Conservation (phyloP, 2,329 filamentous ascomycete genomes). For the Metarhizium brunneum region DNA sequence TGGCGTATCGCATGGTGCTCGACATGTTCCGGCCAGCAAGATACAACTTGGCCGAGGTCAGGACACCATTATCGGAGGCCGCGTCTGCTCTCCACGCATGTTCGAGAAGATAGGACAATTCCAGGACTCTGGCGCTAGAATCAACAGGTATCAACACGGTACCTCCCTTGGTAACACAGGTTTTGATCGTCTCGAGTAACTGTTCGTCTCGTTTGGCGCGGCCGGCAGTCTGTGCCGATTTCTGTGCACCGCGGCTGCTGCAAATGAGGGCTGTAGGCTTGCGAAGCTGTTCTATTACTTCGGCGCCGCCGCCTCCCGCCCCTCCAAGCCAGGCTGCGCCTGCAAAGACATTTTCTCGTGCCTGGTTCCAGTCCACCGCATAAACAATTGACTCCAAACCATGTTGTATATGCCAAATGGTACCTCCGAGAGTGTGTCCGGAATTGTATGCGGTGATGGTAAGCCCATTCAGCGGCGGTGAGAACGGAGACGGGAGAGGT, state of each 20-base stretch:
- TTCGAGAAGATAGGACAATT: slow-evolving; percentile 85
- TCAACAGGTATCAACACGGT: slow-evolving; percentile 91
- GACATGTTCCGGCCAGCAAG: slow-evolving; percentile 79
- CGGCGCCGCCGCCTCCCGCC: slow-evolving; percentile 67
- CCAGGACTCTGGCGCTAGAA: slow-evolving; percentile 87
- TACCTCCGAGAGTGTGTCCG: slow-evolving; percentile 89
- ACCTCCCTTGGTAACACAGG: slow-evolving; percentile 71
- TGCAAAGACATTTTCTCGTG: slow-evolving; percentile 87
- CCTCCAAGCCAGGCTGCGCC: slow-evolving; percentile 91
- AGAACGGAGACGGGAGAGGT: slow-evolving; percentile 76
- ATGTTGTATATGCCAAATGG: slow-evolving; percentile 98
- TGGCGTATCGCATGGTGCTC: slow-evolving; percentile 80
- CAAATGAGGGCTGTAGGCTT: slow-evolving; percentile 92
- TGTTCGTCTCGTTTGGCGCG: slow-evolving; percentile 77
- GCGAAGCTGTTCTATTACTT: slow-evolving; percentile 87
- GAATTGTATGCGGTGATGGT: slow-evolving; percentile 96
- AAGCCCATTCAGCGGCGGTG: slow-evolving; percentile 79
- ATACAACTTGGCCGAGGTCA: slow-evolving; percentile 56
- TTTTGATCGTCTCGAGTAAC: slow-evolving; percentile 71
- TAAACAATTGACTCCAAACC: slow-evolving; percentile 95
- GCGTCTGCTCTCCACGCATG: slow-evolving; percentile 74
- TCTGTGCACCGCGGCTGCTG: slow-evolving; percentile 72
- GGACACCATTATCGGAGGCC: slow-evolving; percentile 37
- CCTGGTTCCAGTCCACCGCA: slow-evolving; percentile 96
- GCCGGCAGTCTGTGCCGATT: slow-evolving; percentile 59